These are phyloP conservation scores for Populus hybrid DNA, from an alignment of 441 rosid species.

Conservation along the genomic window DNA sequence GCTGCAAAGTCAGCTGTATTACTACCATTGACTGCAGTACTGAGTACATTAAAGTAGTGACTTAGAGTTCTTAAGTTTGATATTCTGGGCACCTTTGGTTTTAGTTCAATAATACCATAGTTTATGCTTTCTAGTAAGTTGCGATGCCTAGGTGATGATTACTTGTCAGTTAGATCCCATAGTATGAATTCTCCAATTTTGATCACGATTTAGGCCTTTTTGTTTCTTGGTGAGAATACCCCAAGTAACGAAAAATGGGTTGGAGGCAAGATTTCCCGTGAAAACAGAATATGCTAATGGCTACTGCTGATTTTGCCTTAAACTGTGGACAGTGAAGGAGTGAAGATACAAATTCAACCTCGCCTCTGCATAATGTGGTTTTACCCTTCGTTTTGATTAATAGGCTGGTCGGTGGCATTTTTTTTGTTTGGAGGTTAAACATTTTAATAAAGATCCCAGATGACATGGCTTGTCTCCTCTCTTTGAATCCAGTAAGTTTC, in stretches of 20 bases:
- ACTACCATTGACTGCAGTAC: background rate
- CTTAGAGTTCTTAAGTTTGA: background rate
- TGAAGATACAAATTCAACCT: background rate
- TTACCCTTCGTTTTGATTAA: too few species aligned
- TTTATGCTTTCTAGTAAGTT: background rate
- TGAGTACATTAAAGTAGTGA: background rate
- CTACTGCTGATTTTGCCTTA: background rate
- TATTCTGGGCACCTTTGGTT: background rate
- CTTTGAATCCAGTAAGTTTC: background rate
- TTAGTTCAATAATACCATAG: background rate
- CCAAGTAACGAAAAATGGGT: background rate
- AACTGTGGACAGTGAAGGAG: background rate
- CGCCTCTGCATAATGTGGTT: too few species aligned
- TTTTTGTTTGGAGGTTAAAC: too few species aligned
- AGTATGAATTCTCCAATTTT: too few species aligned
- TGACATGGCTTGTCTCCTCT: background rate
- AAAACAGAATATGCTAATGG: background rate
- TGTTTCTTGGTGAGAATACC: too few species aligned
- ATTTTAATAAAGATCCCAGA: background rate
- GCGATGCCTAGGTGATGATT: background rate
- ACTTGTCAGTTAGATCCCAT: too few species aligned
- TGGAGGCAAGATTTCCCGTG: background rate
- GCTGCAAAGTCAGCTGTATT: background rate
- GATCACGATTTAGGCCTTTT: too few species aligned
- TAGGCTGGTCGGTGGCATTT: too few species aligned